Base-by-base conservation (phyloP, 139 green algal species). In the Tetradesmus lagerheimii region DNA sequence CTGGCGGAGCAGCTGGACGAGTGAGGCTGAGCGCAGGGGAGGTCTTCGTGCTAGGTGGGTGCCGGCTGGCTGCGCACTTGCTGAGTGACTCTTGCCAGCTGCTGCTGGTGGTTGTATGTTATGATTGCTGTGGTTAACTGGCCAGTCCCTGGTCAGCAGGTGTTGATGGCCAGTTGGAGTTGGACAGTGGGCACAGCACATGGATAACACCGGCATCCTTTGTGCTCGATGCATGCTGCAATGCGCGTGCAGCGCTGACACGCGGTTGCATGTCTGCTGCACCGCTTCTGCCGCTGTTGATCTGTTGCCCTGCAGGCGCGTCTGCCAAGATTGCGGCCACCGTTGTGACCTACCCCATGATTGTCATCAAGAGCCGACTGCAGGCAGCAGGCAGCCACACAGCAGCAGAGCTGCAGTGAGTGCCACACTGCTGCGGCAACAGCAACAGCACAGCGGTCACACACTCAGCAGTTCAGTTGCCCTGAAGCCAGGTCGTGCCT, bases 301-400 rank as follows among this genome's bases (percentile, higher is more conserved):
- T n/a, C 39, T 77, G 50, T 27, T 47, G 18, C n/a, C 34, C 29
- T 83, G 27, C 71, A 89, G 85, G 85, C 64, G 85, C 85, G 34
- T n/a, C 67, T 38, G 96, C 97, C 82, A 99, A 99, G 94, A 90
- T 93, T 77, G 95, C 95, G 2, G 97, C 97, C 20, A 99, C 98
- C 8, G 43, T 99, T 20, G 83, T 96, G 16, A 99, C 98, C 0
- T 99, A 99, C 93, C 97, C 97, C 1, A 91, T 99, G 90, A 94
- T 99, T 41, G 95, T 98, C 50, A 94, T 99, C 80, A 99, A 99
- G 95, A 94, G 93, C 34, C 91, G 96, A 8, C 93, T 98, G 93
- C 95, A 97, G 84, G 92, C 89, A 18, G 12, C 53, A 11, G 71
- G 88, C 39, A 81, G 87, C 91, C 88, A 93, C 62, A 91, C 71